These are phyloP conservation scores for Amauroascus niger DNA, from an alignment of 2,329 filamentous ascomycete genomes.

Conservation along the genomic window DNA sequence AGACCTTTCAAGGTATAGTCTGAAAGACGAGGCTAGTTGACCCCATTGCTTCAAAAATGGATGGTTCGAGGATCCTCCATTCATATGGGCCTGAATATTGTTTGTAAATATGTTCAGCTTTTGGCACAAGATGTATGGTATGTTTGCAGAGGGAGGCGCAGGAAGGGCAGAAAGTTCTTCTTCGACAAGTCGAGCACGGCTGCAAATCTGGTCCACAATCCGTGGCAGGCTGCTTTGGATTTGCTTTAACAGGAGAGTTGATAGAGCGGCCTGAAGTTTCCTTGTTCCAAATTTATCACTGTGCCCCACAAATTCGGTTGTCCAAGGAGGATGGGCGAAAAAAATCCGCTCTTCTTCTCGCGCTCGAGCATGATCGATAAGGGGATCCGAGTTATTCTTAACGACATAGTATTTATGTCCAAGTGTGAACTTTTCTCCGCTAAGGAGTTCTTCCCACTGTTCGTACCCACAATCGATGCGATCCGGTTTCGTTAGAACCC, in stretches of 20 bases:
- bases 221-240: slow-evolving; percentile 34
- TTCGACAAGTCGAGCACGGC: slow-evolving; percentile 45
- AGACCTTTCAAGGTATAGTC: slow-evolving; percentile 38
- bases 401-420: slow-evolving; percentile 73
- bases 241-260: slow-evolving; percentile 39
- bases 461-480: slow-evolving; percentile 44
- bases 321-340: slow-evolving; percentile 44
- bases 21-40: slow-evolving; percentile 44
- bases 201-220: slow-evolving; percentile 35
- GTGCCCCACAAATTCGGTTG: slow-evolving; percentile 31
- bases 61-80: slow-evolving; percentile 38
- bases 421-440: slow-evolving; percentile 51
- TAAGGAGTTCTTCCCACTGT: slow-evolving; percentile 57
- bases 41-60: slow-evolving; percentile 38
- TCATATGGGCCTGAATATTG: slow-evolving; percentile 45
- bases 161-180: slow-evolving; percentile 51
- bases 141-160: slow-evolving; percentile 54
- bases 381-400: slow-evolving; percentile 43
- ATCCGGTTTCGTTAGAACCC: slow-evolving; percentile 80
- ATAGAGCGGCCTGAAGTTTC: slow-evolving; percentile 43
- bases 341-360: slow-evolving; percentile 43
- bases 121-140: slow-evolving; percentile 55
- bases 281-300: slow-evolving; percentile 43
- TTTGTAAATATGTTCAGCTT: slow-evolving; percentile 51
- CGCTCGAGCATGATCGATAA: slow-evolving; percentile 40